Base-by-base conservation (phyloP, 179 eudicot genomes). In the Kewa caespitosa region DNA sequence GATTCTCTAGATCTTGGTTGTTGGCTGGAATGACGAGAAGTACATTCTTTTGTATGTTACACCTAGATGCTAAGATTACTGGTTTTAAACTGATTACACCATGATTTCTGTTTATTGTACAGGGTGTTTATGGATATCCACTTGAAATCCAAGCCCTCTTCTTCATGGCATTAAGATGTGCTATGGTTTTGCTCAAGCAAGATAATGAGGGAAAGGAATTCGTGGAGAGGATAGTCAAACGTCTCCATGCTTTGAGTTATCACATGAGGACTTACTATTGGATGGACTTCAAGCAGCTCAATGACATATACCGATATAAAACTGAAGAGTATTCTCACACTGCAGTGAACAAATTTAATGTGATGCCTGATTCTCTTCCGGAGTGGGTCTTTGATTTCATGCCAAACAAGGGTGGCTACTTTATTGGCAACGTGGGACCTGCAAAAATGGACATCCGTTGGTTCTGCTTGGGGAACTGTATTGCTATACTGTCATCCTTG, bases 261-360 rank as follows among this genome's bases (percentile, higher is more conserved):
- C 98, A 93, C 87, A 93, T 93, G 91, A 90, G 98, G 81, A 86
- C 72, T 54, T 93, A 93, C 78, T 93, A 90, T 74, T 93, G 98
- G 98, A 76, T 93, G 43, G 97, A 93, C 77, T 76, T 90, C 62
- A 88, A 92, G 88, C 96, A 92, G 73, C 88, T 93, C 31, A 93
- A 93, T 70, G 93, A 89, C 73, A 89, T 93, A 72, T 93, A 92
- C 25, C 87, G 93, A 4, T 93, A 90, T 86, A 93, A 93, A 74
- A 93, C 98, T 0, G 98, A 93, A 77, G 97, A 93, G 76, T 92
- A 92, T 78, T 92, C 97, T 74, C 97, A 92, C 60, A 92, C 97
- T 14, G 98, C 98, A 4, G 98, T 93, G 41, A 93, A 93, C 84
- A 91, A 91, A 79, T 93, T 91, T 82, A 93, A 93, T 73, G 84